Evolutionary conservation across 352 stramenopile species (phyloP).

Genomic region (Phytophthora citrophthora): DNA sequence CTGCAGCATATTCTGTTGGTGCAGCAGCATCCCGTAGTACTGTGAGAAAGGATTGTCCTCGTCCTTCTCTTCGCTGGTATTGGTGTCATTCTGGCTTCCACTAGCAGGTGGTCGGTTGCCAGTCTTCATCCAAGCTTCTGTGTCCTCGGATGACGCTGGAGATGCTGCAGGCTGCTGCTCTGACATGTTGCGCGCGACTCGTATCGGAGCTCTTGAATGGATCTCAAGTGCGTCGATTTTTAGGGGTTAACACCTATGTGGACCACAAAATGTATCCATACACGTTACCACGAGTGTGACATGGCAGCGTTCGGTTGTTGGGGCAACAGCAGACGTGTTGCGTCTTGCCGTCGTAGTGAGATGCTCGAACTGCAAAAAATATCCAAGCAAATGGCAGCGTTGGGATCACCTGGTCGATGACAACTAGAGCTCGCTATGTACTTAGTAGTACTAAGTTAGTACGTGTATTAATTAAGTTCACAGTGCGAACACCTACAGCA

Average conservation of each 20-base stretch:
- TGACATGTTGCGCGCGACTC: slow-evolving; percentile 5
- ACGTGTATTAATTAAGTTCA: too few species aligned
- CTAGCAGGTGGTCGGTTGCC: not conserved
- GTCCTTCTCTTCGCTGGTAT: slow-evolving; percentile 24
- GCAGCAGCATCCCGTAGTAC: slow-evolving; percentile 95
- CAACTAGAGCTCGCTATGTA: not conserved
- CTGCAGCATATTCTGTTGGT: slow-evolving; percentile 99
- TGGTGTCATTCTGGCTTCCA: not conserved
- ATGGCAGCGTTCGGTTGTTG: not conserved
- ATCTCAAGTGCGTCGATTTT: slow-evolving; percentile 1
- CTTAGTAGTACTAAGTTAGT: too few species aligned
- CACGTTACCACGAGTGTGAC: not conserved
- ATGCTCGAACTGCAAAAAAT: slow-evolving; percentile 19
- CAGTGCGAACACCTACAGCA: not conserved
- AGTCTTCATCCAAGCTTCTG: slow-evolving; percentile 13
- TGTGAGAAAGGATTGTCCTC: slow-evolving; percentile 93
- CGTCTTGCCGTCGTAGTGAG: not conserved
- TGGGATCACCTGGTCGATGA: not conserved
- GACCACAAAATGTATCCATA: too few species aligned
- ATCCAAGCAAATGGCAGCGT: not conserved
- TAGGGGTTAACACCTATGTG: too few species aligned
- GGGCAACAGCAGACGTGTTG: not conserved
- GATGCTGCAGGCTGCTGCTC: slow-evolving; percentile 3
- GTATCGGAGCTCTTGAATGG: not conserved
- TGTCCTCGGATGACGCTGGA: slow-evolving; percentile 5